Percentiles rank a stretch among this genome's conserved stretches.
phyloP scores from a whole-genome alignment of 495 filamentous ascomycete genomes.

The Aspergillus mulundensis region DNA sequence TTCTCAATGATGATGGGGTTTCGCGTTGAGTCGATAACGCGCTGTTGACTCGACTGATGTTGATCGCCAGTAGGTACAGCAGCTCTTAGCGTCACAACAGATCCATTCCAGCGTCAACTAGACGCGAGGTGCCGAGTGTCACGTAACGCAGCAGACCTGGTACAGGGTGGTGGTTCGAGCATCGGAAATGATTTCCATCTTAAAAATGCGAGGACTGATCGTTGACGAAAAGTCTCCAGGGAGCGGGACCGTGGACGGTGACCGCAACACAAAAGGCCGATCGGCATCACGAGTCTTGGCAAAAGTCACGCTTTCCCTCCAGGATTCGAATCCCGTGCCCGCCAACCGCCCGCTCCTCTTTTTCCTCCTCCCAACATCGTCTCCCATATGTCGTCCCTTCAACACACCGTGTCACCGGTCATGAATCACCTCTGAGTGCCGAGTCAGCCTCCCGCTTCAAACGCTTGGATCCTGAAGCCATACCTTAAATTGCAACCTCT shows the following conservation, averaged over 20 bases:
- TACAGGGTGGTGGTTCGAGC: background rate
- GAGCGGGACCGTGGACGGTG: background rate
- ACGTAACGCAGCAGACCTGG: background rate
- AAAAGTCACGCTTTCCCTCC: background rate
- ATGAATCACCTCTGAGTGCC: too few species aligned
- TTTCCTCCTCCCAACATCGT: too few species aligned
- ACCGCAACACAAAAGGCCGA: background rate
- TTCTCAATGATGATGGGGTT: background rate
- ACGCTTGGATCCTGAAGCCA: background rate
- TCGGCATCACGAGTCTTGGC: background rate
- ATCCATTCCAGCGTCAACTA: background rate
- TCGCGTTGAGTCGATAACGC: too few species aligned
- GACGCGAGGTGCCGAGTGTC: background rate
- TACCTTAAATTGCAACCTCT: conserved; percentile 2
- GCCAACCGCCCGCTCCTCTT: too few species aligned
- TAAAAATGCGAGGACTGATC: background rate
- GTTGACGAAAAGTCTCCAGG: background rate
- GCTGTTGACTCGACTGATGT: background rate
- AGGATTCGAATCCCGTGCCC: too few species aligned
- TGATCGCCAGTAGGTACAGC: background rate
- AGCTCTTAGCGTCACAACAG: background rate
- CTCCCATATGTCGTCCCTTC: background rate
- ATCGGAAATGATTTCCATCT: background rate
- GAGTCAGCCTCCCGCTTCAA: background rate
- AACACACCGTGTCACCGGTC: too few species aligned